Evolutionary conservation across 441 rosid genomes (phyloP).

Genomic region (Isatis lusitanica): DNA sequence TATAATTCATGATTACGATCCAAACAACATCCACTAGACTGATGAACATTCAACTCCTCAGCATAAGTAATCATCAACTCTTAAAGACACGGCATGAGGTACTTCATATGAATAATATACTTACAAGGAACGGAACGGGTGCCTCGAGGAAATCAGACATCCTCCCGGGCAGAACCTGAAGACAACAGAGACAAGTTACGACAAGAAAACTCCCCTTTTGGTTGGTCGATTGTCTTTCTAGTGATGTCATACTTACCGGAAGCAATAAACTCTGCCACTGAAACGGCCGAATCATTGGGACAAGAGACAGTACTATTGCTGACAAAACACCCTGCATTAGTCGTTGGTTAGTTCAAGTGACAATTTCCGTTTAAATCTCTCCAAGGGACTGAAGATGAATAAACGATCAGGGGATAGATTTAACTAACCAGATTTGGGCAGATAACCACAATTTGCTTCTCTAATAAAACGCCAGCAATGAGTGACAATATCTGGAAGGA

Average conservation of each 20-base stretch:
- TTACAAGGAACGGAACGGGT: conserved; percentile 96
- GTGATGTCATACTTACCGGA: conserved; percentile 65
- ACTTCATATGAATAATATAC: conserved; percentile 38
- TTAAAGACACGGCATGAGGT: background rate
- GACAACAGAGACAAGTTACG: conserved; percentile 27
- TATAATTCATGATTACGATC: background rate
- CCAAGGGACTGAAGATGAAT: conserved; percentile 12
- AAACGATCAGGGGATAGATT: background rate
- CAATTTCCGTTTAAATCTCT: background rate
- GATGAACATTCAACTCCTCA: conserved; percentile 7
- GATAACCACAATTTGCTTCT: conserved; percentile 74
- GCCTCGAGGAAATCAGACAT: conserved; percentile 99
- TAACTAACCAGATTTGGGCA: conserved; percentile 89
- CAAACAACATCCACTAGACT: conserved; percentile 10
- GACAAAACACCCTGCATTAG: conserved; percentile 83
- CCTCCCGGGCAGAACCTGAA: conserved; percentile 80
- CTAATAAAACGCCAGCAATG: conserved; percentile 79
- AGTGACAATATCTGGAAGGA: conserved; percentile 72
- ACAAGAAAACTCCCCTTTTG: background rate
- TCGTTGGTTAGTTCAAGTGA: conserved; percentile 21
- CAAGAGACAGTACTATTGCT: conserved; percentile 75
- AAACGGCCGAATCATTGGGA: conserved; percentile 92
- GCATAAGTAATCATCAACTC: background rate
- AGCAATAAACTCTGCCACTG: conserved; percentile 97
- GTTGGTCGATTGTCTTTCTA: background rate